A percentile compares a stretch with the other conserved stretches of the same genome.
phyloP scores from a whole-genome alignment of 805 yeast species.

The Ogataea dorogensis region DNA sequence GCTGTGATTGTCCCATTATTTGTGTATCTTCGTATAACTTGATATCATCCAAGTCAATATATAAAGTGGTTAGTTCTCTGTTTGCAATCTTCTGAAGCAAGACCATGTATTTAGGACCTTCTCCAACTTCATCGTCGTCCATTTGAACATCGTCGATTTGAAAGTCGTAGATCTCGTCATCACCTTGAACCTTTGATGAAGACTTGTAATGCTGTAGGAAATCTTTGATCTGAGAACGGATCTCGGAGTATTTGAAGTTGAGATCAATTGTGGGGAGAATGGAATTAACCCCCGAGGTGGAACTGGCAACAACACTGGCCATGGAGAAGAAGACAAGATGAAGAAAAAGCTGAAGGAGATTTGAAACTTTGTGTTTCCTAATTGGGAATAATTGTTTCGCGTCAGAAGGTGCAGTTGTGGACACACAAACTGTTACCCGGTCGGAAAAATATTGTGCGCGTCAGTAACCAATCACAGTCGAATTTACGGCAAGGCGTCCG shows the following conservation, averaged over 20 bases:
- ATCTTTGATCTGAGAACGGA: conserved; percentile 55
- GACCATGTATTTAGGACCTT: conserved; percentile 72
- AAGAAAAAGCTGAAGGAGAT: conserved; percentile 10
- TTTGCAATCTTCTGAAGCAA: conserved; percentile 79
- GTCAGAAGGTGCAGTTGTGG: conserved; percentile 3
- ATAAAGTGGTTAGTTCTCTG: conserved; percentile 67
- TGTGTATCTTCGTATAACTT: conserved; percentile 59
- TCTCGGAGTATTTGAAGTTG: conserved; percentile 59
- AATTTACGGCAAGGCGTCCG: conserved; percentile 5
- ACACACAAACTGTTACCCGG: conserved; percentile 1
- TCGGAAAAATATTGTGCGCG: not conserved
- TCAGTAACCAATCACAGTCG: conserved; percentile 9
- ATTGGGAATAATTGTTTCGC: conserved; percentile 12
- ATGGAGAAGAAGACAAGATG: conserved; percentile 12
- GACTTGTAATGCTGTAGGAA: conserved; percentile 68
- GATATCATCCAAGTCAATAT: conserved; percentile 82
- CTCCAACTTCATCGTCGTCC: conserved; percentile 28
- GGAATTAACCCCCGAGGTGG: conserved; percentile 20
- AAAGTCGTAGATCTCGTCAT: conserved; percentile 37
- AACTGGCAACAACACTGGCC: conserved; percentile 26
- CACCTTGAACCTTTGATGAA: conserved; percentile 25
- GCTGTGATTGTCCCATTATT: conserved; percentile 19
- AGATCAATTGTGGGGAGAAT: conserved; percentile 29
- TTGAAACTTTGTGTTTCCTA: conserved; percentile 11
- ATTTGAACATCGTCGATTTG: conserved; percentile 31